phyloP scores from a whole-genome alignment of 2,329 filamentous ascomycete genomes.

The Penicillium sp. region DNA sequence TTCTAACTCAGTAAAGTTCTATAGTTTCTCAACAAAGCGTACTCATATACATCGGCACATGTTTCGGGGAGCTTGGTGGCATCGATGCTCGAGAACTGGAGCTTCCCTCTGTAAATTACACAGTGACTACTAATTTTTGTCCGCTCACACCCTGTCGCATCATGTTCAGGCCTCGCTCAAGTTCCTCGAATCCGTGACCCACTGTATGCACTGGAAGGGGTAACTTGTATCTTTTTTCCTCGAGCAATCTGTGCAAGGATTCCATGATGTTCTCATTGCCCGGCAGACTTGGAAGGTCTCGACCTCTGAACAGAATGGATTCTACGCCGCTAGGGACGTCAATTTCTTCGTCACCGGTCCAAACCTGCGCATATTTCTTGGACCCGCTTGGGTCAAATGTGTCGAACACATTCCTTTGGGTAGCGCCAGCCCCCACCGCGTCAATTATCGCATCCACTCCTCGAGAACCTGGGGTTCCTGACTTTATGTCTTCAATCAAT shows the following conservation, averaged over 20 bases:
- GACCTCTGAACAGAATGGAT: conserved; percentile 20
- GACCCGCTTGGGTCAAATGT: conserved; percentile 26
- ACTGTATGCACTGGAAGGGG: conserved; percentile 29
- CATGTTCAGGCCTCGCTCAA: conserved; percentile 22
- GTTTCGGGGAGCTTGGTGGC: too few relatives aligned
- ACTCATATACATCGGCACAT: too few relatives aligned
- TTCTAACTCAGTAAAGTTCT: too few relatives aligned
- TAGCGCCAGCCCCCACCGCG: conserved; percentile 26
- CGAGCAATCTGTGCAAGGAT: conserved; percentile 22
- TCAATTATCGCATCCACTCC: conserved; percentile 39
- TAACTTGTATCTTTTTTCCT: conserved; percentile 26
- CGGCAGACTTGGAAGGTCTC: conserved; percentile 19
- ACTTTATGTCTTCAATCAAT: background rate
- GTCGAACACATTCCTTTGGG: conserved; percentile 24
- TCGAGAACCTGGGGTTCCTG: background rate
- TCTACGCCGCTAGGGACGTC: conserved; percentile 27
- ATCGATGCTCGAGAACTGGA: too few relatives aligned
- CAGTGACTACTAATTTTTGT: conserved; percentile 27
- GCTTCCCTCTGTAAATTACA: background rate
- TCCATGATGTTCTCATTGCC: conserved; percentile 22
- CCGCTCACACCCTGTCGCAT: conserved; percentile 31
- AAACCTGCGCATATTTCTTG: conserved; percentile 29
- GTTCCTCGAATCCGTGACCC: conserved; percentile 23
- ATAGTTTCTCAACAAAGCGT: too few relatives aligned
- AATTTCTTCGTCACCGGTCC: conserved; percentile 24